Percentiles rank a stretch among this genome's conserved stretches.
Conservation (phyloP, 441 rosid species). For the Pelargonium citronellum region DNA sequence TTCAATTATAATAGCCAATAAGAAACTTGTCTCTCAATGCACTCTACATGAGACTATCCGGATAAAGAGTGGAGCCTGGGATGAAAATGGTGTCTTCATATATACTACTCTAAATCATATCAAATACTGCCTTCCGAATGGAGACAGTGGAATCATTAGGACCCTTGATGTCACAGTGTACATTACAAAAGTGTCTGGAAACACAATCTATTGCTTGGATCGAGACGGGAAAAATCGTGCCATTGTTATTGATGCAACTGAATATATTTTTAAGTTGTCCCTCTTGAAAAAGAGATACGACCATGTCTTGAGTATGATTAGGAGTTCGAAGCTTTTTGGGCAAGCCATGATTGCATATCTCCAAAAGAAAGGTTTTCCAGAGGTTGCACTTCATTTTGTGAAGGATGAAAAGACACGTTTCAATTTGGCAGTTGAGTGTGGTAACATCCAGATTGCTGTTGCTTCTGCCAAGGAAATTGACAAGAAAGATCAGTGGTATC, state of each 20-base stretch:
- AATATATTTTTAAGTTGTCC: slow-evolving; percentile 72
- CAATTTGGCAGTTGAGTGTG: slow-evolving; percentile 81
- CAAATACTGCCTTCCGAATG: slow-evolving; percentile 86
- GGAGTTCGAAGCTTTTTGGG: slow-evolving; percentile 80
- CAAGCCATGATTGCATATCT: slow-evolving; percentile 89
- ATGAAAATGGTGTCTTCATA: slow-evolving; percentile 73
- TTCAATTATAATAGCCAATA: slow-evolving; percentile 66
- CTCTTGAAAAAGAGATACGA: slow-evolving; percentile 67
- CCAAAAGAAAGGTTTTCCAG: slow-evolving; percentile 86
- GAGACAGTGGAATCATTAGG: slow-evolving; percentile 66
- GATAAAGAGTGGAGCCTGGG: slow-evolving; percentile 87
- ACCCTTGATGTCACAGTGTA: slow-evolving; percentile 76
- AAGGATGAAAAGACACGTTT: slow-evolving; percentile 83
- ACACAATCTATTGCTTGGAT: slow-evolving; percentile 66
- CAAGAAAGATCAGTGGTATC: slow-evolving; percentile 85
- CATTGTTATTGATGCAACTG: slow-evolving; percentile 67
- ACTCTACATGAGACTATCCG: slow-evolving; percentile 77
- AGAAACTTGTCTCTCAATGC: slow-evolving; percentile 63
- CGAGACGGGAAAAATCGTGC: slow-evolving; percentile 70
- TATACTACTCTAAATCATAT: slow-evolving; percentile 72
- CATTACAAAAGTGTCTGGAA: slow-evolving; percentile 67
- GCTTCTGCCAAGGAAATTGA: slow-evolving; percentile 86
- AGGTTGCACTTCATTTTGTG: slow-evolving; percentile 88
- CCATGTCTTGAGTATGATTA: slow-evolving; percentile 86
- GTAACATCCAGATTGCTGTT: slow-evolving; percentile 79